A percentile compares a stretch with the other conserved stretches of the same genome.
phyloP scores from a whole-genome alignment of 192 early-diverging fungal species.

The Podila epicladia region DNA sequence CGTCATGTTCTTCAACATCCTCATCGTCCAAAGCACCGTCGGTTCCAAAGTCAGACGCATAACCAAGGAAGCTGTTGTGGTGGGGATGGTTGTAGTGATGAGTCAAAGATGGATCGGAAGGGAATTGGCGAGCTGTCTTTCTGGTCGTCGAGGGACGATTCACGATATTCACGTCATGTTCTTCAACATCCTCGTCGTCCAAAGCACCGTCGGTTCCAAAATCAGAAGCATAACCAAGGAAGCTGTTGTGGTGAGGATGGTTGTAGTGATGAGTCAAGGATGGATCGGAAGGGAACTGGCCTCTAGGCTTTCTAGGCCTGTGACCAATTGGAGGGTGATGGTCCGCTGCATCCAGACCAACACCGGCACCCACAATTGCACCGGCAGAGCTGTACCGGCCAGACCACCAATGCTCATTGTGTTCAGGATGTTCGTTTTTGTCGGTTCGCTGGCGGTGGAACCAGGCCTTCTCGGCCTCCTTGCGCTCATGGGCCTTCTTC shows the following conservation, averaged over 20 bases:
- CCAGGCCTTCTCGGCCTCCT: constrained; percentile 11
- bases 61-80: not conserved
- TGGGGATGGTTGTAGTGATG: not conserved
- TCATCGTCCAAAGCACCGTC: constrained; percentile 11
- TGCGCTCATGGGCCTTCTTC: not conserved
- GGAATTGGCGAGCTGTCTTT: not conserved
- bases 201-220: constrained; percentile 13
- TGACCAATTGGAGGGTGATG: constrained; percentile 1
- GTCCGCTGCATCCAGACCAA: not conserved
- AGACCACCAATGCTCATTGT: constrained; percentile 15
- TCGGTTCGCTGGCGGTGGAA: constrained; percentile 1
- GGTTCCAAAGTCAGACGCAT: not conserved
- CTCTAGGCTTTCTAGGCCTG: constrained; percentile 18
- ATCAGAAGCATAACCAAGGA: not conserved
- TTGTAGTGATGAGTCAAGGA: not conserved
- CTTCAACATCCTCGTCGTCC: not conserved
- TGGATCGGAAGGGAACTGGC: constrained; percentile 2
- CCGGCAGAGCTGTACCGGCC: constrained; percentile 1
- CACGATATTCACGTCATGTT: not conserved
- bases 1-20: not conserved
- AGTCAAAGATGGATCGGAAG: not conserved
- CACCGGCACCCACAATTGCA: not conserved
- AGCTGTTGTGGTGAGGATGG: not conserved
- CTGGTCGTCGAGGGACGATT: not conserved
- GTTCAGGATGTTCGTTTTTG: not conserved